Evolutionary conservation across 768 basidiomycete species (phyloP), one percentile per base, ranked within the genome.

Genomic region (Kockovaella imperatae): DNA sequence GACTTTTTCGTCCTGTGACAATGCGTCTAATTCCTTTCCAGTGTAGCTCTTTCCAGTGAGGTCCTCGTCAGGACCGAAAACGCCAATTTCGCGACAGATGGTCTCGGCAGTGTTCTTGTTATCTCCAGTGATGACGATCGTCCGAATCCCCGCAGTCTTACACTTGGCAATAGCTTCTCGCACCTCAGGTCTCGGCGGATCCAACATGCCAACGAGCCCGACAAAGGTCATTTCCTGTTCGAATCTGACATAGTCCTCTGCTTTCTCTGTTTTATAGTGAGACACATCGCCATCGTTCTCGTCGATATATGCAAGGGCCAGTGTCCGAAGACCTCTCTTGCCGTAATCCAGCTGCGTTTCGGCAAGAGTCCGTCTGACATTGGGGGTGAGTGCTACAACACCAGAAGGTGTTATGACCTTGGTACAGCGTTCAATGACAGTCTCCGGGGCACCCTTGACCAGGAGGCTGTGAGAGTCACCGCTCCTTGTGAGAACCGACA

Each of bases 21-120:
- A 76, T 18, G 78, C 82, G 57, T 96, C 91, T 29, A 96, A 76
- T 67, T 99, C 91, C 51, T 81, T 77, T 35, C 93, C 93, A 0
- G 95, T 97, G 64, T 89, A 96, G 57, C 87, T 89, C 78, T 93
- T 93, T 39, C 87, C 87, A n/a, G 79, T 81, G 69, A 95, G 73
- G 71, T 93, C 84, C 73, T 96, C 93, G 53, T 86, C 67, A 54
- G 80, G 78, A 32, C 75, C 81, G 63, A 97, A 95, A 59, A 99
- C 87, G 3, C 93, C 91, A 71, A 99, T 90, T 72, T 90, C 84
- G 50, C 87, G 77, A 72, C 90, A 96, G 60, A 99, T 96, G 24
- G 90, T 87, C 76, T 96, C 93, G 35, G 91, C 93, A 17, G 93
- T 99, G 53, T 85, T 83, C 75, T 91, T 91, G 75, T 95, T 96